phyloP scores from a whole-genome alignment of 2,329 filamentous ascomycete genomes.

The Phaeosphaeriaceae sp. region DNA sequence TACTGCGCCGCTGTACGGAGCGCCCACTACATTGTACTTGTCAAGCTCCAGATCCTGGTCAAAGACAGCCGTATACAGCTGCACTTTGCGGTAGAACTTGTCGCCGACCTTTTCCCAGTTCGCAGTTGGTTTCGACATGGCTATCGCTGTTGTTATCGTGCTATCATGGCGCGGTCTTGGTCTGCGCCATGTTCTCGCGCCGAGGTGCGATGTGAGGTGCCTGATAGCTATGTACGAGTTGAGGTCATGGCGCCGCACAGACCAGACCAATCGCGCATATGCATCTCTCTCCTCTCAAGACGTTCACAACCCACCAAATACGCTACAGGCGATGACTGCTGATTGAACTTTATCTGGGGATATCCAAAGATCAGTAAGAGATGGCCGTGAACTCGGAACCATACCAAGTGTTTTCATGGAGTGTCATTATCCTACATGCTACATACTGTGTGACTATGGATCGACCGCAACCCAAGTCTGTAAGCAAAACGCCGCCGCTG shows the following conservation, averaged over 20 bases:
- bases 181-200: conserved; percentile 2
- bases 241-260: not conserved
- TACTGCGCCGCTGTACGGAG: conserved; percentile 91
- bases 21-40: conserved; percentile 89
- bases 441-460: not conserved
- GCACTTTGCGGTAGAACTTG: conserved; percentile 92
- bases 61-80: conserved; percentile 92
- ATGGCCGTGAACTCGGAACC: not conserved
- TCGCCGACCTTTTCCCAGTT: conserved; percentile 95
- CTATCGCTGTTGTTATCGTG: conserved; percentile 28
- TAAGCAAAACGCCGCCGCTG: conserved; percentile 38
- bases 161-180: conserved; percentile 23
- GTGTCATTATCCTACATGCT: conserved; percentile 4
- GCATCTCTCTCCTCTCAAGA: not conserved
- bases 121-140: conserved; percentile 70
- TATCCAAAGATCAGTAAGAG: too few relatives aligned
- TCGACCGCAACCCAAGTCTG: not conserved
- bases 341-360: too few relatives aligned
- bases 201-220: not conserved
- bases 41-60: conserved; percentile 93
- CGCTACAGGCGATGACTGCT: too few relatives aligned
- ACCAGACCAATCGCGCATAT: not conserved
- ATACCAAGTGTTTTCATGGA: not conserved
- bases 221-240: not conserved
- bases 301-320: too few relatives aligned